Base-by-base conservation (phyloP, 441 rosid genomes). In the Theobroma grandiflorum region DNA sequence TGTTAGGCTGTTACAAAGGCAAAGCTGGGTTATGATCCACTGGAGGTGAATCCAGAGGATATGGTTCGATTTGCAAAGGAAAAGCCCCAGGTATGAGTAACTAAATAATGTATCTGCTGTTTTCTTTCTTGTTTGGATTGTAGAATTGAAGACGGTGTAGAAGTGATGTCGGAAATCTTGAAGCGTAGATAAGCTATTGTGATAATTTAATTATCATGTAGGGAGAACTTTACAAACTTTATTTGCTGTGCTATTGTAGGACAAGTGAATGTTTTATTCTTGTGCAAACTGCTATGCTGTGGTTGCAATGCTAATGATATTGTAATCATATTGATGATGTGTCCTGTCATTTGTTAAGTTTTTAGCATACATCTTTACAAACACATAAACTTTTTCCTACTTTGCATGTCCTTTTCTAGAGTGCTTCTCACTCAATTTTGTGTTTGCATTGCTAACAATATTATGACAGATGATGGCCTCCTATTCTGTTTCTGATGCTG, bases 401-500 rank as follows among this genome's bases (percentile, higher is more conserved):
- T 57, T 35, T 75, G 79, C 80, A 58, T 74, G 66, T 58, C 50
- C 52, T 63, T 57, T 14, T 33, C 52, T 53, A 8, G 40, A 61
- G 22, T 70, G 80, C 20, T 75, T 70, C 86, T 89, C 52, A 87
- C 82, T 55, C 70, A 43, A 40, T 67, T 82, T 80, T 81, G 45
- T 78, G 33, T 80, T 85, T 81, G 74, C 68, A 64, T 69, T 62
- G 33, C 31, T 82, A 77, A 74, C 76, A 75, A 76, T 81, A n/a
- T 83, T 81, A 47, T 86, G 40, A 82, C 96, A 97, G 99, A 95
- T 86, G 86, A 97, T 97, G 99, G 99, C 99, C 78, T 94, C 99
- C 63, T 97, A 97, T 86, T 95, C 99, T 72, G 99, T 97, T 89
- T 97, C 99, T 74, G 99, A 97, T 91, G 99, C 99, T 52, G 99